Evolutionary conservation across 306 rosid species (phyloP).

Genomic region (Corylus americana): DNA sequence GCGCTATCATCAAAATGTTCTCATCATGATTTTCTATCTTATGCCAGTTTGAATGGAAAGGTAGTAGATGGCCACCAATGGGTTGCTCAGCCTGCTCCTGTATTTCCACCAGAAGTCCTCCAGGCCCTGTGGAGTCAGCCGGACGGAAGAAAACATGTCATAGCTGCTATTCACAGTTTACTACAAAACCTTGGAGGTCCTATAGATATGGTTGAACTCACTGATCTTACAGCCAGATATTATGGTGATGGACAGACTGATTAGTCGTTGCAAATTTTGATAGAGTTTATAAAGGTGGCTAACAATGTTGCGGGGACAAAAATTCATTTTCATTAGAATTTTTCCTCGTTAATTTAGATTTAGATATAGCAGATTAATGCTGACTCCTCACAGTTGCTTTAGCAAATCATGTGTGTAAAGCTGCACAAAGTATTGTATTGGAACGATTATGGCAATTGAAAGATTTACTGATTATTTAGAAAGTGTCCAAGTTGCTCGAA

Average conservation of each 20-base stretch:
- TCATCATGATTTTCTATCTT: not conserved
- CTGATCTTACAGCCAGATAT: not conserved
- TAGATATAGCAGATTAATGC: no score
- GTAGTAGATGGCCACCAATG: conserved; percentile 4
- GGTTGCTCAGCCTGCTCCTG: conserved; percentile 34
- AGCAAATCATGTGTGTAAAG: no score
- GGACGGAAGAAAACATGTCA: conserved; percentile 20
- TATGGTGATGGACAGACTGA: conserved; percentile 6
- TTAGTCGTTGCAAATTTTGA: not conserved
- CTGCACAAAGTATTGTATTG: no score
- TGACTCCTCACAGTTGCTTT: no score
- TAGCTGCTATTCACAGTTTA: conserved; percentile 9
- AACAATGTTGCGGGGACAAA: no score
- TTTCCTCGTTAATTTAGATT: not conserved
- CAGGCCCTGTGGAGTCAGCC: conserved; percentile 25
- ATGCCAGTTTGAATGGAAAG: conserved; percentile 28
- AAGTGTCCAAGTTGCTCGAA: no score
- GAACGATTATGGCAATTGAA: no score
- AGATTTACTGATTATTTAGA: no score
- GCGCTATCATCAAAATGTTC: not conserved
- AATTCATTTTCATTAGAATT: not conserved
- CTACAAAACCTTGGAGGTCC: not conserved
- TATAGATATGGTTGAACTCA: not conserved
- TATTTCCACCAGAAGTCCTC: conserved; percentile 20
- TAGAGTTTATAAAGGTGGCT: no score